phyloP scores from a whole-genome alignment of 2,329 filamentous ascomycete species.

The Cladophialophora immunda region DNA sequence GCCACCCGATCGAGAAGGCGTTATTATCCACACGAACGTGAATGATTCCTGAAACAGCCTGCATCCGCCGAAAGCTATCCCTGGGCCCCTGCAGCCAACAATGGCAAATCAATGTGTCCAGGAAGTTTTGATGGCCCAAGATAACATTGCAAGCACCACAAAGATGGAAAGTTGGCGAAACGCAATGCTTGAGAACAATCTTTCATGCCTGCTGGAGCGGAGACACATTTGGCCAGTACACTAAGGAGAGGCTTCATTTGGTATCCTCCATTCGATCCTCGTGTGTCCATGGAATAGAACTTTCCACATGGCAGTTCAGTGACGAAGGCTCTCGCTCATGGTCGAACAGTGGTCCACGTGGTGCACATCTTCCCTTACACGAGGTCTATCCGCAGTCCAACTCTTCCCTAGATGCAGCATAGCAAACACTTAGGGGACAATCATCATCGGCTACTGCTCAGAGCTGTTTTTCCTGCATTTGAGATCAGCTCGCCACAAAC shows the following conservation, averaged over 20 bases:
- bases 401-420: not conserved
- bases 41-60: conserved; percentile 6
- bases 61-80: conserved; percentile 1
- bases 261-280: not conserved
- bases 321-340: not conserved
- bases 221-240: not conserved
- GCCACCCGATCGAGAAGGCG: conserved; percentile 15
- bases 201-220: not conserved
- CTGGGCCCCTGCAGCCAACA: conserved; percentile 7
- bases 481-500: conserved; percentile 2
- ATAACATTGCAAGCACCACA: not conserved
- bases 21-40: not conserved
- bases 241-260: not conserved
- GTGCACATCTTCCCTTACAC: not conserved
- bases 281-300: not conserved
- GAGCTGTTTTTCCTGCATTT: not conserved
- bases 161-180: not conserved
- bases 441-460: not conserved
- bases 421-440: not conserved
- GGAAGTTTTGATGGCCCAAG: not conserved
- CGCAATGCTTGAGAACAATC: not conserved
- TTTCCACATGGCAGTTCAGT: not conserved
- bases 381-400: not conserved
- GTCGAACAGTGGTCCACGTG: not conserved
- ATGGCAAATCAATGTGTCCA: not conserved